phyloP scores from a whole-genome alignment of 306 rosid species.

The Malus sieversii region DNA sequence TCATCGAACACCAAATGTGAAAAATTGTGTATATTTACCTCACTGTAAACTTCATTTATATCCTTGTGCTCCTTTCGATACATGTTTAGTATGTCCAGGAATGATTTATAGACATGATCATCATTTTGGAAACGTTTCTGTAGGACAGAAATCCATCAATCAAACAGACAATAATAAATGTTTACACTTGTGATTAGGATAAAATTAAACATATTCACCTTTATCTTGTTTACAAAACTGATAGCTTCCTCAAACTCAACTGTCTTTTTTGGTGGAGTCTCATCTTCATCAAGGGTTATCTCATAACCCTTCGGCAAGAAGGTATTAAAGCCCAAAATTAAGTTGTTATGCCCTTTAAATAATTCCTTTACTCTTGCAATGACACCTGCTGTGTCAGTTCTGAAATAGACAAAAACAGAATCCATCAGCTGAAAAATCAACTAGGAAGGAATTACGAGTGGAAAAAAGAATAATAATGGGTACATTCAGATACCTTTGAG shows the following conservation, averaged over 20 bases:
- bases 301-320: conserved; percentile 96
- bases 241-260: conserved; percentile 97
- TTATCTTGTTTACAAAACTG: conserved; percentile 93
- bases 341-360: conserved; percentile 83
- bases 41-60: conserved; percentile 76
- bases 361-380: conserved; percentile 90
- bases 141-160: conserved; percentile 14
- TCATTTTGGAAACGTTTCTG: conserved; percentile 89
- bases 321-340: conserved; percentile 93
- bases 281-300: conserved; percentile 81
- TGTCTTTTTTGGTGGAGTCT: conserved; percentile 73
- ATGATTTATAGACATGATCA: conserved; percentile 84
- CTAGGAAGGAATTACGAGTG: conserved; percentile 1
- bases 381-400: conserved; percentile 92
- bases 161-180: conserved; percentile 1
- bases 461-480: neutral
- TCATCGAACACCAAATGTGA: neutral
- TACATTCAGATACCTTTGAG: conserved; percentile 59
- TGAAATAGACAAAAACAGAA: conserved; percentile 29
- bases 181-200: neutral
- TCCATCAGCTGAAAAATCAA: conserved; percentile 8
- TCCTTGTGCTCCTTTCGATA: conserved; percentile 96
- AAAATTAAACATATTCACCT: conserved; percentile 41
- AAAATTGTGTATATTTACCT: conserved; percentile 43
- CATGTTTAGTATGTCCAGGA: conserved; percentile 92